Evolutionary conservation across 2,329 filamentous ascomycete species (phyloP).

Genomic region (Colletotrichum falcatum): DNA sequence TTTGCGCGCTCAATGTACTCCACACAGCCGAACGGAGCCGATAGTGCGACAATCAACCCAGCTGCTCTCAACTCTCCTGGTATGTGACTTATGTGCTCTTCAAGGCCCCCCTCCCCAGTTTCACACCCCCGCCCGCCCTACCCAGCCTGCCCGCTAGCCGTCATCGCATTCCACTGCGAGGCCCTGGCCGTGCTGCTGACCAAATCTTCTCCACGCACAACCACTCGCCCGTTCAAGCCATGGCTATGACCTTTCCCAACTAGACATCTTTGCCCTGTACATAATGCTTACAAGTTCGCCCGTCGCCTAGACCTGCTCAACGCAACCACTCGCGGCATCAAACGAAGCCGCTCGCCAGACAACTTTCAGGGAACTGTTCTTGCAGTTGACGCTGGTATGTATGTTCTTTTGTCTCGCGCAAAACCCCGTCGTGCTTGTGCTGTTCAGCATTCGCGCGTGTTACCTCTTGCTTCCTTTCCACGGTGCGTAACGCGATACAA

Average conservation of each 20-base stretch:
- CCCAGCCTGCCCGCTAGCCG: constrained; percentile 38
- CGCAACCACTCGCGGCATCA: constrained; percentile 75
- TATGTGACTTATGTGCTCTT: constrained; percentile 60
- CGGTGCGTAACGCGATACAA: constrained; percentile 45
- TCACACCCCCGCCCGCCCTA: constrained; percentile 23
- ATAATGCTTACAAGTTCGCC: constrained; percentile 46
- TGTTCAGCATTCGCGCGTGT: constrained; percentile 44
- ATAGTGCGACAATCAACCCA: constrained; percentile 91
- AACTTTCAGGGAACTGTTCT: constrained; percentile 68
- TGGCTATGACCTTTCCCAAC: constrained; percentile 31
- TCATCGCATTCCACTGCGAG: constrained; percentile 40
- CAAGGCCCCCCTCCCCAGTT: constrained; percentile 27
- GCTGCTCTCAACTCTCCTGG: constrained; percentile 84
- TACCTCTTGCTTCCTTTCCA: constrained; percentile 50
- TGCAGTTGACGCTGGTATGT: constrained; percentile 80
- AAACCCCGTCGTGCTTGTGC: constrained; percentile 30
- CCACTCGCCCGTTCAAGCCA: constrained; percentile 24
- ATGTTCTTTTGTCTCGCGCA: constrained; percentile 50
- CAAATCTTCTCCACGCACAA: constrained; percentile 22
- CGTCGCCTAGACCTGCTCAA: constrained; percentile 61
- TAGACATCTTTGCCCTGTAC: constrained; percentile 30
- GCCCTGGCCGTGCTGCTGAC: constrained; percentile 22
- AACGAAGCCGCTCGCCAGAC: constrained; percentile 83
- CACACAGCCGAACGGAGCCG: constrained; percentile 78
- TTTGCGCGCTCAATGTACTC: constrained; percentile 61